Base-by-base conservation (phyloP, 352 stramenopile species). In the Phytopythium montanum region DNA sequence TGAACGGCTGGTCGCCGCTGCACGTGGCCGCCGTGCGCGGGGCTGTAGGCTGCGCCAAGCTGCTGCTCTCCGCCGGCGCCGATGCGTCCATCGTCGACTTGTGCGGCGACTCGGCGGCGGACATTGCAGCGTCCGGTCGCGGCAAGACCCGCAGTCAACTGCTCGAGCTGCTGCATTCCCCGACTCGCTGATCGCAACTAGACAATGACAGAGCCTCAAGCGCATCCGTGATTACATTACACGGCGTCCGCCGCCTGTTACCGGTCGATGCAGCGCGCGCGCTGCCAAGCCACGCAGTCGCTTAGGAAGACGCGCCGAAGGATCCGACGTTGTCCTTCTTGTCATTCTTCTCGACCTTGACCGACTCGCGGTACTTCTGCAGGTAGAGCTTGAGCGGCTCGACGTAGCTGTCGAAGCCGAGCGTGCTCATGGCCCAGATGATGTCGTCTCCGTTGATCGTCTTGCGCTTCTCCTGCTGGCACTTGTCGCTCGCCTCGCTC, bases 391-490 rank as follows among this genome's bases (percentile, higher is more conserved):
- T 99, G 23, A 99, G 85, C 42, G 97, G 97, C 70, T 99, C 97
- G 36, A 99, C 96, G 77, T 99, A 99, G 70, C 97, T 98, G 70
- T 99, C 97, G 78, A 99, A 99, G 51, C 98, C 98, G 33, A 99
- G 78, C 34, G 96, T 99, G 65, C 89, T 98, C 97, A 99, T 99
- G 51, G 98, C 97, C 96, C 96, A 99, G 45, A 99, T 87, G 58
- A 99, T 90, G 78, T 99, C 98, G 76, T 99, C 97, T 44, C 98
- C 98, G 75, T 99, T 99, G 73, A 99, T 99, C 26, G 97, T 99
- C 87, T 99, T 99, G 56, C 98, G 81, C 77, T 99, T 99, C 78
- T 99, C 97, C 69, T 99, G 95, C 70, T 99, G 92, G 76, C 97
- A 99, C 69, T 99, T 99, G 76, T 99, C 97, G 64, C 89, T 98